phyloP scores from a whole-genome alignment of 2,329 filamentous ascomycete genomes.

The Huntiella bhutanensis region DNA sequence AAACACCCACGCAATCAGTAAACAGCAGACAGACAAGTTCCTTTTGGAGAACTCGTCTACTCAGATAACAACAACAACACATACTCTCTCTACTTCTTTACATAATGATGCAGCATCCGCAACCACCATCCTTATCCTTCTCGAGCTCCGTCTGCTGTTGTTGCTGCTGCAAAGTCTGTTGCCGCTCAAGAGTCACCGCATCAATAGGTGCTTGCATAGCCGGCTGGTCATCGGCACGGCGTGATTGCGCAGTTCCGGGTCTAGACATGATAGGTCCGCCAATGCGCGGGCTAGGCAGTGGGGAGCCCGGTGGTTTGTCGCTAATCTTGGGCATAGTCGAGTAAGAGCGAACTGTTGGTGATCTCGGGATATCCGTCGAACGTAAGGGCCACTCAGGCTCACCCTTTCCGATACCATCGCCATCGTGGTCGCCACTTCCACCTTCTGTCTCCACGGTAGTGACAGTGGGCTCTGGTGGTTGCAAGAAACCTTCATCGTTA shows the following conservation, averaged over 20 bases:
- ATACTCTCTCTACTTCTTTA: conserved; percentile 14
- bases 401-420: not conserved
- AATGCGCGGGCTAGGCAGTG: conserved; percentile 18
- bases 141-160: conserved; percentile 16
- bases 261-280: conserved; percentile 1
- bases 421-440: conserved; percentile 1
- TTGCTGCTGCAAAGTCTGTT: conserved; percentile 20
- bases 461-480: conserved; percentile 22
- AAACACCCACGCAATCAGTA: conserved; percentile 5
- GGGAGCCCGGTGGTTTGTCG: conserved; percentile 18
- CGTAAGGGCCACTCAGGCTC: conserved; percentile 34
- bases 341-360: conserved; percentile 33
- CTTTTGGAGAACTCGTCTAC: no score
- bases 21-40: not conserved
- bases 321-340: conserved; percentile 44
- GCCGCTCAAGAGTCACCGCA: not conserved
- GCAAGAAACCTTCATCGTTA: conserved; percentile 41
- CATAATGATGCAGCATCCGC: conserved; percentile 34
- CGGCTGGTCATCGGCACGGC: not conserved
- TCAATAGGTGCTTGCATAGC: not conserved
- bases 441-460: conserved; percentile 12
- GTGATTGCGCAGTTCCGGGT: conserved; percentile 1
- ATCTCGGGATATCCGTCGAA: conserved; percentile 20
- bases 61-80: conserved; percentile 1
- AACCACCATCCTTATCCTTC: conserved; percentile 24